Conservation (phyloP, 805 yeast genomes). For the Trichomonascus vanleenenianus region DNA sequence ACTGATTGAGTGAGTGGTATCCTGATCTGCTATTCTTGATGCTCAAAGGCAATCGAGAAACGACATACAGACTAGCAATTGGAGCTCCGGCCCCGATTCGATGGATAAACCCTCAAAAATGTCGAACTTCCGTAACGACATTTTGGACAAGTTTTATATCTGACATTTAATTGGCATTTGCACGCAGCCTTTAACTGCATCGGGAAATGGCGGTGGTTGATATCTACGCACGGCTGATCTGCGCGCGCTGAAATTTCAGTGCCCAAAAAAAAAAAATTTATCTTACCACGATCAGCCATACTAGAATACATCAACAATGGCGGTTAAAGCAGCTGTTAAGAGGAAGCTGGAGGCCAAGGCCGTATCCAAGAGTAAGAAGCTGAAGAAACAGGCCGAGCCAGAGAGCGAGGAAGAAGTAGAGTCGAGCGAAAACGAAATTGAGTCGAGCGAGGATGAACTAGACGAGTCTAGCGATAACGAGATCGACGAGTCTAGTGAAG, state of each 20-base stretch:
- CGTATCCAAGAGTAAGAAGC: not conserved
- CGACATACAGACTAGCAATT: not conserved
- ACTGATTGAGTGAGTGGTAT: too few species aligned
- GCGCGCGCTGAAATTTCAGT: not conserved
- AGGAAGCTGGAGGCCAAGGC: not conserved
- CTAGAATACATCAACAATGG: not conserved
- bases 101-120: too few species aligned
- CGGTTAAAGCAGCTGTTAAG: not conserved
- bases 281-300: not conserved
- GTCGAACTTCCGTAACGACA: too few species aligned
- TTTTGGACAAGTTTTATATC: too few species aligned
- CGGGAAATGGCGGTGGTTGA: not conserved
- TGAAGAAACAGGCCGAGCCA: slow-evolving; percentile 7
- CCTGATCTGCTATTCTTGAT: too few species aligned
- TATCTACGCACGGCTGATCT: not conserved
- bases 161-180: too few species aligned
- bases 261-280: not conserved
- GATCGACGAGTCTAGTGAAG: slow-evolving; percentile 7
- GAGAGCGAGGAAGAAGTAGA: not conserved
- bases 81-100: too few species aligned
- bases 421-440: slow-evolving; percentile 6
- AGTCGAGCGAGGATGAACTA: slow-evolving; percentile 9
- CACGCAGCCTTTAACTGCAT: not conserved
- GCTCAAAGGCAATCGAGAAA: too few species aligned
- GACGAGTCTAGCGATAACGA: slow-evolving; percentile 5